These are phyloP conservation scores for Syncephalis fuscata DNA, from an alignment of 371 early-diverging fungal genomes.

Conservation along the genomic window DNA sequence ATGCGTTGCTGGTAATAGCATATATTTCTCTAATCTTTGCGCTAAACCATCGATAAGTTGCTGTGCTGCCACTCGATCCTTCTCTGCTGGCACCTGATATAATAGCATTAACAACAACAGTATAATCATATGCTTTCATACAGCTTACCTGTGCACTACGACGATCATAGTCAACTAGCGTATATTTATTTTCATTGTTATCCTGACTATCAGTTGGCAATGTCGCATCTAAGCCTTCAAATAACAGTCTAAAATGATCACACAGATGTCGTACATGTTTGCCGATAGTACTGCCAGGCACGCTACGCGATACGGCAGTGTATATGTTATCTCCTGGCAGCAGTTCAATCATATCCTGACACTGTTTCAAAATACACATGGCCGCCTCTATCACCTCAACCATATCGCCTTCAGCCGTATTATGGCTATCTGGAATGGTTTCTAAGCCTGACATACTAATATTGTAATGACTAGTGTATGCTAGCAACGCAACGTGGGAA, in stretches of 20 bases:
- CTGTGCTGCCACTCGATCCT: conserved; percentile 2
- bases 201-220: not conserved
- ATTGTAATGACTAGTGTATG: no score
- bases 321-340: not conserved
- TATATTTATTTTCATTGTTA: not conserved
- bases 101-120: not conserved
- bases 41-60: not conserved
- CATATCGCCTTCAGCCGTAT: no score
- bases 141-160: not conserved
- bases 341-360: not conserved
- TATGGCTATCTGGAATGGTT: no score
- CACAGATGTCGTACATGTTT: conserved; percentile 16
- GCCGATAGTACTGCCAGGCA: conserved; percentile 12
- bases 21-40: not conserved
- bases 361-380: not conserved
- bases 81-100: conserved; percentile 6
- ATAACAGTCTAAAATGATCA: conserved; percentile 15
- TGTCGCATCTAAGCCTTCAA: conserved; percentile 4
- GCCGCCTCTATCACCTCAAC: not conserved
- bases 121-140: not conserved
- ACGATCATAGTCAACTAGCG: not conserved
- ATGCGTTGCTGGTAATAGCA: not conserved
- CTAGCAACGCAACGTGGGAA: no score
- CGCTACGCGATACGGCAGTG: conserved; percentile 2
- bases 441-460: no score